phyloP scores from a whole-genome alignment of 495 filamentous ascomycete genomes.

The Talaromyces liani region DNA sequence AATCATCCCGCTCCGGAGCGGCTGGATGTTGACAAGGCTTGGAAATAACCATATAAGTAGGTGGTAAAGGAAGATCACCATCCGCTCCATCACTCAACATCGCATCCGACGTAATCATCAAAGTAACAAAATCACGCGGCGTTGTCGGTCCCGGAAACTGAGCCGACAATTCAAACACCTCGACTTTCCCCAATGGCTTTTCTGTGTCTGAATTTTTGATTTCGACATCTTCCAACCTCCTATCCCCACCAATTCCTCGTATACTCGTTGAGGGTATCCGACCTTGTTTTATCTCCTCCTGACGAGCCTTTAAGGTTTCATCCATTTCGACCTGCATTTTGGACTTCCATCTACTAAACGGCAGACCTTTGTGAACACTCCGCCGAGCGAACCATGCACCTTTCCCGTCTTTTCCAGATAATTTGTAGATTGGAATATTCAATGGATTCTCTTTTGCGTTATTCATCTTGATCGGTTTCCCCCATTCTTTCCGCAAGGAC shows the following conservation, averaged over 20 bases:
- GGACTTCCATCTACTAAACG: constrained; percentile 58
- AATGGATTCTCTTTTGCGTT: constrained; percentile 64
- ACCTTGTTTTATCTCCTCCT: constrained; percentile 42
- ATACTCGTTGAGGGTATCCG: constrained; percentile 47
- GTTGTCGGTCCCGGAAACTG: constrained; percentile 86
- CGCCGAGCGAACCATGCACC: constrained; percentile 86
- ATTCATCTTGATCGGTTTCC: constrained; percentile 68
- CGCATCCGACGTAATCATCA: constrained; percentile 53
- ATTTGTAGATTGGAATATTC: constrained; percentile 71
- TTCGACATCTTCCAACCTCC: constrained; percentile 55
- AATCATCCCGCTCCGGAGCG: constrained; percentile 57
- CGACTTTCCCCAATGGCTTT: constrained; percentile 18
- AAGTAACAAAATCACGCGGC: constrained; percentile 77
- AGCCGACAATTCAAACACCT: constrained; percentile 77
- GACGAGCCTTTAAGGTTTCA: constrained; percentile 51
- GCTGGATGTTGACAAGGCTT: constrained; percentile 73
- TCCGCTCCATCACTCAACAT: constrained; percentile 17
- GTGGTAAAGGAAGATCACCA: background rate
- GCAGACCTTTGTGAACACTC: constrained; percentile 70
- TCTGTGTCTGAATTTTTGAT: constrained; percentile 20
- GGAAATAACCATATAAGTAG: constrained; percentile 78
- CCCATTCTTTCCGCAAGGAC: constrained; percentile 72
- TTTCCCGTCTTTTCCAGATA: constrained; percentile 67
- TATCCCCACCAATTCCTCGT: constrained; percentile 77
- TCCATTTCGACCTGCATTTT: constrained; percentile 41